Conservation (phyloP, 768 basidiomycete genomes). For the Lactarius trivialis region DNA sequence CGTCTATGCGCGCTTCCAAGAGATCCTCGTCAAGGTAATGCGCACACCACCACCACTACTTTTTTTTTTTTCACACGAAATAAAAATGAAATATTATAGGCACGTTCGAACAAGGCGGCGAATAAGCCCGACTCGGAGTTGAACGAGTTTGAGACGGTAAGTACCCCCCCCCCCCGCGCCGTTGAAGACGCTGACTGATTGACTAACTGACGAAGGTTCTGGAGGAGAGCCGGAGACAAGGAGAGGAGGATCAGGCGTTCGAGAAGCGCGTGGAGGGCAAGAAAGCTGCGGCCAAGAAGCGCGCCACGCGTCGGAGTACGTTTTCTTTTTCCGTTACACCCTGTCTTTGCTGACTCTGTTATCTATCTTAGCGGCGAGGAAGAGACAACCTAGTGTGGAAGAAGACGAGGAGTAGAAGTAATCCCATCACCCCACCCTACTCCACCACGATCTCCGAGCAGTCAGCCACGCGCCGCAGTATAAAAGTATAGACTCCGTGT, state of each 20-base stretch:
- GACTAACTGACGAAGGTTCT: slow-evolving; percentile 51
- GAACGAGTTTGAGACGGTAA: slow-evolving; percentile 87
- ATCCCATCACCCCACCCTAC: background rate
- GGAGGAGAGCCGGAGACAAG: slow-evolving; percentile 74
- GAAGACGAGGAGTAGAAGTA: slow-evolving; percentile 10
- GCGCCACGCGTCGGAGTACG: slow-evolving; percentile 45
- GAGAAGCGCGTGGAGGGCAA: slow-evolving; percentile 82
- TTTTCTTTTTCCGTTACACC: background rate
- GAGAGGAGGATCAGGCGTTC: slow-evolving; percentile 85
- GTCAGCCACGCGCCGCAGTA: background rate
- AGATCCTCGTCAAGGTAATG: slow-evolving; percentile 81
- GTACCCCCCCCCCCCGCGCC: too few species aligned
- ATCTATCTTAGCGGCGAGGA: background rate
- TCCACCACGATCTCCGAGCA: background rate
- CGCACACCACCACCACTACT: too few species aligned
- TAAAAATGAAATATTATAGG: slow-evolving; percentile 34
- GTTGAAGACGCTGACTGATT: too few species aligned
- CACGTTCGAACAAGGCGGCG: slow-evolving; percentile 83
- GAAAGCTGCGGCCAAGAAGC: slow-evolving; percentile 72
- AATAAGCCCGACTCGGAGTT: slow-evolving; percentile 91
- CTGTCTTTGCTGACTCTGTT: background rate
- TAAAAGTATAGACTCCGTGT: background rate
- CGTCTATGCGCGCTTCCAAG: slow-evolving; percentile 77
- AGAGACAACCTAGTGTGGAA: slow-evolving; percentile 9
- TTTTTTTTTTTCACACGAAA: too few species aligned